Evolutionary conservation across 352 stramenopile species (phyloP).

Genomic region (Saprolegnia parasitica): DNA sequence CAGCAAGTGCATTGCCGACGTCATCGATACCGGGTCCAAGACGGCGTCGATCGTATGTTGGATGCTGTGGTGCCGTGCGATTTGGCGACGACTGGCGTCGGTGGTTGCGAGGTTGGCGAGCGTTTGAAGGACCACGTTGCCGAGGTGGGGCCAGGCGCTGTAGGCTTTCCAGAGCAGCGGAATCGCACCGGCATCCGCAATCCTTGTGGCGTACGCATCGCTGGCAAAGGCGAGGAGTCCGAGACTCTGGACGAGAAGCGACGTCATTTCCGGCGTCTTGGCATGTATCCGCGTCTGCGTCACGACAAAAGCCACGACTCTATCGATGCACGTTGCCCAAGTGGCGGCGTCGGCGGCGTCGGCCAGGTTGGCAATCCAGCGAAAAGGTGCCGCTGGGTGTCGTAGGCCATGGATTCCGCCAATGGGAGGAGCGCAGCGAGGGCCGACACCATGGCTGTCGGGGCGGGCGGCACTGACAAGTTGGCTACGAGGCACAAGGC

Average conservation of each 20-base stretch:
- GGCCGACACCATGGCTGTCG: not conserved
- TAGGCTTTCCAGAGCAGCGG: constrained; percentile 10
- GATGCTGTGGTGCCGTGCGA: not conserved
- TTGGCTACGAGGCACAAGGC: constrained; percentile 15
- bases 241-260: not conserved
- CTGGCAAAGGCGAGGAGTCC: not conserved
- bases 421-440: not conserved
- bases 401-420: constrained; percentile 16
- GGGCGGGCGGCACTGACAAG: not conserved
- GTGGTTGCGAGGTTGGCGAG: constrained; percentile 5
- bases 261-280: no score
- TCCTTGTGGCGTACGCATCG: not conserved
- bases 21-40: not conserved
- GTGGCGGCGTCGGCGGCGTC: no score
- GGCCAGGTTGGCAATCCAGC: not conserved
- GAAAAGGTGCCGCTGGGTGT: constrained; percentile 7
- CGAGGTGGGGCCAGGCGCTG: not conserved
- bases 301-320: no score
- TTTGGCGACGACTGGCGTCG: constrained; percentile 12
- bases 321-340: no score
- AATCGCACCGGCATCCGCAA: constrained; percentile 4
- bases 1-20: not conserved
- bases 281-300: no score
- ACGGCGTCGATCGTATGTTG: not conserved
- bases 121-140: not conserved